Evolutionary conservation across 768 basidiomycete species (phyloP), one percentile per base, ranked within the genome.

Genomic region (Mycena chlorophos): DNA sequence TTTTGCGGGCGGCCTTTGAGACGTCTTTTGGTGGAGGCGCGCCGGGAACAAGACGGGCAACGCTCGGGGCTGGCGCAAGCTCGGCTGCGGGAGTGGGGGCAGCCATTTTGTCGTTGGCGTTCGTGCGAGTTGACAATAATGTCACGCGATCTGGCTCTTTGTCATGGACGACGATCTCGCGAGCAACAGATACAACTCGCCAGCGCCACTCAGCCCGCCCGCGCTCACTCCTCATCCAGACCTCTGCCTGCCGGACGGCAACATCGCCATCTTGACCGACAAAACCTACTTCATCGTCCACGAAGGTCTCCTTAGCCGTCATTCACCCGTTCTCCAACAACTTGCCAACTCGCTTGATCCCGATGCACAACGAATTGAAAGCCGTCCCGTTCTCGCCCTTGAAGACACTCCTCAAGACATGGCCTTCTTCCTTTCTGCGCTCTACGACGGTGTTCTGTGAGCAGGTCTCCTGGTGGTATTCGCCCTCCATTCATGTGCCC

Each of bases 1-100:
- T 86, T 72, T 89, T 93, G 69, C 84, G 88, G 66, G 84, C 79
- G 3, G 82, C 74, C 68, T 91, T 91, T 31, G 87, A 78, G 3
- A 73, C 57, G 0, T 84, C 73, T 4, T 77, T 62, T 39, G 85
- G 82, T 0, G 86, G 84, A 51, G 85, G 89, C 13, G 91, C 91
- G 43, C 91, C 91, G 23, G 91, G 91, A 54, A 93, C 78, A 58
- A 88, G 66, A 54, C 91, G 87, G 29, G 73, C 63, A 48, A 68
- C 55, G 43, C 69, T 23, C 65, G 74, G 77, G 77, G 70, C 68
- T 74, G 57, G 52, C 51, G 22, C 40, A 42, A 20, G 13, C 40
- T 8, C 20, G 13, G 40, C 22, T 20, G n/a, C n/a, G n/a, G n/a
- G n/a, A n/a, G n/a, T n/a, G n/a, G n/a, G n/a, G n/a, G n/a, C n/a